Evolutionary conservation across 169 alveolate genomes (phyloP).

Genomic region (Cyclospora cayetanensis): DNA sequence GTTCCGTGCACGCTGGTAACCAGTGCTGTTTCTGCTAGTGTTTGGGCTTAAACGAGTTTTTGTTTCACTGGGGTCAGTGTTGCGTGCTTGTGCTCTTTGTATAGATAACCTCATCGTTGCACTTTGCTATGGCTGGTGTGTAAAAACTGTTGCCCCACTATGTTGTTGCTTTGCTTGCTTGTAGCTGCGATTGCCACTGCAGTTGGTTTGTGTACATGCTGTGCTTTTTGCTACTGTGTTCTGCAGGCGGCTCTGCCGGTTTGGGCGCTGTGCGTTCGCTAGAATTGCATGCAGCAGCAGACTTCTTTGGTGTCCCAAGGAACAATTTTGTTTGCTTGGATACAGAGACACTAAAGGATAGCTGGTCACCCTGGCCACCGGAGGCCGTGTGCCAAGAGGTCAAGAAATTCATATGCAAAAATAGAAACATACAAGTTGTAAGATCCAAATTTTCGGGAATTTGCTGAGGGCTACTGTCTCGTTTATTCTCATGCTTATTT

Average conservation of each 20-base stretch:
- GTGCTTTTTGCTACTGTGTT: background rate
- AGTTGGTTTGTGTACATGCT: background rate
- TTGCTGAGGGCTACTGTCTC: no score
- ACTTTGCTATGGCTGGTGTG: no score
- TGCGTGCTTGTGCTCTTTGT: no score
- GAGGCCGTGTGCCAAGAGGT: conserved; percentile 28
- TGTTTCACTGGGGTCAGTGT: no score
- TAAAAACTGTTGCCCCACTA: background rate
- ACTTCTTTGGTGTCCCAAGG: background rate
- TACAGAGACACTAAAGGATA: background rate
- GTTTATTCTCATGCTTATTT: no score
- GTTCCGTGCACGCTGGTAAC: no score
- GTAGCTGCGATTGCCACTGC: background rate
- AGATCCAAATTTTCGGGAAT: no score
- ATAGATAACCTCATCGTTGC: no score
- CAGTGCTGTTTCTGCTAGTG: no score
- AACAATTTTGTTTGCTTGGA: background rate
- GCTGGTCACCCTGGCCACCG: conserved; percentile 38
- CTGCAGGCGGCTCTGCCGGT: conserved; percentile 55
- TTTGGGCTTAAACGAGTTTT: no score
- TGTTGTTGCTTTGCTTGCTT: no score
- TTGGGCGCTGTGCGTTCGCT: background rate
- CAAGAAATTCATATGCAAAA: background rate
- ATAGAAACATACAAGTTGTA: background rate
- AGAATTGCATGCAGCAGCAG: conserved; percentile 60